A percentile compares a stretch with the other conserved stretches of the same genome.
Evolutionary conservation across 2,329 filamentous ascomycete genomes (phyloP).

Genomic region (Diaporthe amygdali): DNA sequence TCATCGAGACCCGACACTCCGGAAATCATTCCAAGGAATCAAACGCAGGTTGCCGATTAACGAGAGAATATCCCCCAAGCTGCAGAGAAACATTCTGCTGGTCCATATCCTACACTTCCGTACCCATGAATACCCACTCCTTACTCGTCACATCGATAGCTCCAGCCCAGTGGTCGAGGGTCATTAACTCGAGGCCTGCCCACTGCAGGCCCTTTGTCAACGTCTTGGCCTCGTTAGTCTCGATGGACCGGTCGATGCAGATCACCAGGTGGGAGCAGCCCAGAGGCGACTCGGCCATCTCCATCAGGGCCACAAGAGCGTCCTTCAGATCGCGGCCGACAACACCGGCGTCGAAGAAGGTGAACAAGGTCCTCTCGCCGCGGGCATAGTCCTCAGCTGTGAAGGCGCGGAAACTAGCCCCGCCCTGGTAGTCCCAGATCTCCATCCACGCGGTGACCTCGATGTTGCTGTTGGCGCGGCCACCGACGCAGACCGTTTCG

Average conservation of each 20-base stretch:
- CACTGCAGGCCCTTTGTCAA: slow-evolving; percentile 86
- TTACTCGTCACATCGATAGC: slow-evolving; percentile 72
- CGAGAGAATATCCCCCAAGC: slow-evolving; percentile 18
- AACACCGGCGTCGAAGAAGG: slow-evolving; percentile 80
- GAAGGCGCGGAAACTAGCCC: slow-evolving; percentile 86
- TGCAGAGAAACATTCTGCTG: background rate
- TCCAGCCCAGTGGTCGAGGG: slow-evolving; percentile 76
- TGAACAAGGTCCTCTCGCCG: slow-evolving; percentile 75
- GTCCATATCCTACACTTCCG: slow-evolving; percentile 69
- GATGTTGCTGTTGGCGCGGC: slow-evolving; percentile 34
- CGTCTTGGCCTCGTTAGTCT: slow-evolving; percentile 65
- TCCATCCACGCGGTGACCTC: slow-evolving; percentile 71
- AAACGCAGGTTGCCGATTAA: slow-evolving; percentile 12
- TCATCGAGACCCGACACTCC: background rate
- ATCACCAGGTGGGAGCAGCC: slow-evolving; percentile 79
- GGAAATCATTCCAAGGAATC: background rate
- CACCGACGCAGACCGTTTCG: slow-evolving; percentile 26
- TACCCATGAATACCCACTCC: slow-evolving; percentile 85
- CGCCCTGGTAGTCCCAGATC: slow-evolving; percentile 85
- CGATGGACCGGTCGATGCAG: slow-evolving; percentile 77
- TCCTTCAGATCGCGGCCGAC: slow-evolving; percentile 82
- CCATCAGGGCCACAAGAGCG: slow-evolving; percentile 90
- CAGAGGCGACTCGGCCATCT: slow-evolving; percentile 80
- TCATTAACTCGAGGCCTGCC: slow-evolving; percentile 88
- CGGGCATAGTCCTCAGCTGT: slow-evolving; percentile 63